Percentiles rank a stretch among this genome's conserved stretches.
These are phyloP conservation scores for Heimioporus sp. DNA, from an alignment of 768 basidiomycete species.

Conservation along the genomic window DNA sequence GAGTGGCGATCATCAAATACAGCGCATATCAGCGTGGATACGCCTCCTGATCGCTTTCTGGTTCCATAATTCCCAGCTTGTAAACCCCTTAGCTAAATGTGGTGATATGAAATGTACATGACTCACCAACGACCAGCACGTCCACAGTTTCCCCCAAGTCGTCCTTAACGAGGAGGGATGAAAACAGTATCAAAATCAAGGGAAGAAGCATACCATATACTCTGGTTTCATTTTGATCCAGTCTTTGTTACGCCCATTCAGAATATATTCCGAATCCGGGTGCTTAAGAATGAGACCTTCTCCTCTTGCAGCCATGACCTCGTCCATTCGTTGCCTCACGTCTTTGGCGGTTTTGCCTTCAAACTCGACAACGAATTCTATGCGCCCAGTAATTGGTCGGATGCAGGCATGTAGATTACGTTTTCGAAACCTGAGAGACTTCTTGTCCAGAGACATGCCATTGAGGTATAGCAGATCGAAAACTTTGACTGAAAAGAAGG, in stretches of 20 bases:
- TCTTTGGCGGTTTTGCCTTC: slow-evolving; percentile 80
- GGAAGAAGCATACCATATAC: slow-evolving; percentile 60
- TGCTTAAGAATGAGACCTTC: slow-evolving; percentile 95
- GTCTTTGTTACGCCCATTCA: slow-evolving; percentile 85
- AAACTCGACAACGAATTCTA: slow-evolving; percentile 75
- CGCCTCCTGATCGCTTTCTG: slow-evolving; percentile 82
- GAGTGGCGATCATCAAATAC: slow-evolving; percentile 71
- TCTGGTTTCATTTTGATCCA: slow-evolving; percentile 97
- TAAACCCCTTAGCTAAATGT: not conserved
- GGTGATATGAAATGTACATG: not conserved
- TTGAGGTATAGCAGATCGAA: slow-evolving; percentile 94
- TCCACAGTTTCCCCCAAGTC: slow-evolving; percentile 93
- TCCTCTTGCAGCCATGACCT: slow-evolving; percentile 80
- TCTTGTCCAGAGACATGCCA: slow-evolving; percentile 72
- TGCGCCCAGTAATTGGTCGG: slow-evolving; percentile 66
- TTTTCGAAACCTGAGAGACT: slow-evolving; percentile 74
- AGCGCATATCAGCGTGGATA: slow-evolving; percentile 88
- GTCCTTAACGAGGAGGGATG: slow-evolving; percentile 47
- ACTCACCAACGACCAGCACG: slow-evolving; percentile 81
- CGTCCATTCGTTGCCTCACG: slow-evolving; percentile 75
- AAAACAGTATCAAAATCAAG: not conserved
- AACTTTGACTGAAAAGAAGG: slow-evolving; percentile 75
- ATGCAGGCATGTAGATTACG: slow-evolving; percentile 69
- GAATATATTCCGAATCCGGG: slow-evolving; percentile 69
- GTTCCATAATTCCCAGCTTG: slow-evolving; percentile 86